Percentiles rank a stretch among this genome's conserved stretches.
phyloP scores from a whole-genome alignment of 352 stramenopile species.

The Phytophthora palmivora region DNA sequence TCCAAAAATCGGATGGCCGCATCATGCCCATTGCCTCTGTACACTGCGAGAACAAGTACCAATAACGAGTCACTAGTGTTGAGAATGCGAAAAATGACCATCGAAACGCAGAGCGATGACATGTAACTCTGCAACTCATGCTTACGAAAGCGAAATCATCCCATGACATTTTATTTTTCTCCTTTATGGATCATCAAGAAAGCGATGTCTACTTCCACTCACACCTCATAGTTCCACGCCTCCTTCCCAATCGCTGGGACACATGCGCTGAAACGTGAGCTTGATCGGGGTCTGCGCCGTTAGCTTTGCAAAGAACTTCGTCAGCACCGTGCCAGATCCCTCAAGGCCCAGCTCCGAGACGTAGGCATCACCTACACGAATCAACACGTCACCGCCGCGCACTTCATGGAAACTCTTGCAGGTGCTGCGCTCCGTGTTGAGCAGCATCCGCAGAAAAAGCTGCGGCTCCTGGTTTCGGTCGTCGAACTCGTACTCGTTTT shows the following conservation, averaged over 20 bases:
- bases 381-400: slow-evolving; percentile 67
- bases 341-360: slow-evolving; percentile 75
- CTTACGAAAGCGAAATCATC: slow-evolving; percentile 5
- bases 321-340: slow-evolving; percentile 57
- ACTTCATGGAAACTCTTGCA: slow-evolving; percentile 72
- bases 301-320: slow-evolving; percentile 75
- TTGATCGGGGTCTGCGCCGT: slow-evolving; percentile 58
- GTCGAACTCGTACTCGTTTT: slow-evolving; percentile 49
- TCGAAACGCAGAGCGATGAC: slow-evolving; percentile 21
- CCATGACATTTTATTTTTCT: slow-evolving; percentile 19
- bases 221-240: slow-evolving; percentile 62
- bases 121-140: slow-evolving; percentile 4
- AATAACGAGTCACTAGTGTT: slow-evolving; percentile 38
- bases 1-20: slow-evolving; percentile 2
- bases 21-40: slow-evolving; percentile 8
- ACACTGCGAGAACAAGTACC: slow-evolving; percentile 13
- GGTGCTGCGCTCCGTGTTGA: slow-evolving; percentile 76
- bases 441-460: slow-evolving; percentile 76
- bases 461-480: slow-evolving; percentile 44
- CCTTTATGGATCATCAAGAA: slow-evolving; percentile 10
- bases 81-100: slow-evolving; percentile 38
- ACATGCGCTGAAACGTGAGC: slow-evolving; percentile 77
- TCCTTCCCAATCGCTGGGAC: slow-evolving; percentile 70
- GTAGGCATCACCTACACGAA: slow-evolving; percentile 61
- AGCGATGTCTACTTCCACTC: not conserved